Evolutionary conservation across 768 basidiomycete species (phyloP), one percentile per base, ranked within the genome.

Genomic region (Trametes cubensis): DNA sequence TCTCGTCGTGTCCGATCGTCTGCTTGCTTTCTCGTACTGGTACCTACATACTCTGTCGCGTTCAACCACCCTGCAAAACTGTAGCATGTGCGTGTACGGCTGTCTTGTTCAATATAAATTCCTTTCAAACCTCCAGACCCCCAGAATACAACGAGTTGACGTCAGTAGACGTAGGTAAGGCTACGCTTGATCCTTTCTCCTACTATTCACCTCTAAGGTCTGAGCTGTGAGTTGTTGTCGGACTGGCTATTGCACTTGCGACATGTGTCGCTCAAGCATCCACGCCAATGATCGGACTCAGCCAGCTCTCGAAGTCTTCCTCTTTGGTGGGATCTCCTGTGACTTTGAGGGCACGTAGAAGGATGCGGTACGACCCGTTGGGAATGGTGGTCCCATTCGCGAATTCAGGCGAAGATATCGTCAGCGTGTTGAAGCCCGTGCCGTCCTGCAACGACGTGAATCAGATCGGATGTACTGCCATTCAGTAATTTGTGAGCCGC

Each of bases 61-160:
- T 71, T 71, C 66, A 61, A 64, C 65, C 62, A 66, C 65, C 64
- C 67, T 66, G 67, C 68, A 72, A 71, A 65, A 65, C 65, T 78
- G 76, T 79, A 78, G 75, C 78, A 76, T 77, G 77, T 72, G 77
- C 64, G 75, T 79, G 76, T 79, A 78, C 70, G 68, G 65, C 71
- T 70, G 58, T 56, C 67, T 67, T 69, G 69, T 70, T 66, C 66
- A 67, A 73, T 71, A 69, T 66, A 70, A 63, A 40, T 60, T 58
- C 58, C 58, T 53, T 61, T 61, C 61, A 62, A 62, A 60, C 39
- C 54, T 57, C 63, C 21, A 4, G 2, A 60, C 26, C 41, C 26
- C 41, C 17, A 21, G 10, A 34, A 10, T 34, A 34, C 34, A 34
- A 34, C 11, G 34, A 34, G 10, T 11, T 34, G 34, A 34, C 34